Evolutionary conservation across 352 stramenopile genomes (phyloP).

Genomic region (Phytophthora megakarya): DNA sequence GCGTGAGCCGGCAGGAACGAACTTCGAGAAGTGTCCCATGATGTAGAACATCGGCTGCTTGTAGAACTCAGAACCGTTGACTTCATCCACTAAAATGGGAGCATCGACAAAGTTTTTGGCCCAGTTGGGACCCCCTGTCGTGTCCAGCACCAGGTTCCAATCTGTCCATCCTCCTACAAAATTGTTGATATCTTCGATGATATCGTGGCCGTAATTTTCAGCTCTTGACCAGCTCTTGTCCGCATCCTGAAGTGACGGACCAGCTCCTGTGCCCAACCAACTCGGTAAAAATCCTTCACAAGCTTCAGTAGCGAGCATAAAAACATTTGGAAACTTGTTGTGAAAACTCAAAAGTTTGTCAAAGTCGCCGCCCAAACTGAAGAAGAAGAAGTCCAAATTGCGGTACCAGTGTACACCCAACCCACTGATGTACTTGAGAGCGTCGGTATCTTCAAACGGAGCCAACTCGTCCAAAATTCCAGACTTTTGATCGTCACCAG

Average conservation of each 20-base stretch:
- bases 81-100: constrained; percentile 56
- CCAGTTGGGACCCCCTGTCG: constrained; percentile 73
- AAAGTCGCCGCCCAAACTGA: constrained; percentile 50
- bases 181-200: constrained; percentile 82
- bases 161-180: constrained; percentile 75
- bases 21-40: constrained; percentile 65
- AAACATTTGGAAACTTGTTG: constrained; percentile 63
- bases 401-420: constrained; percentile 90
- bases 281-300: constrained; percentile 70
- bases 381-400: constrained; percentile 58
- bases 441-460: constrained; percentile 49
- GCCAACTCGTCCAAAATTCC: constrained; percentile 46
- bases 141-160: constrained; percentile 83
- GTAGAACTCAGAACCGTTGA: constrained; percentile 49
- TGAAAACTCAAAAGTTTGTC: constrained; percentile 57
- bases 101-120: constrained; percentile 67
- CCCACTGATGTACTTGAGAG: constrained; percentile 78
- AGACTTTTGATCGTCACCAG: constrained; percentile 85
- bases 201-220: constrained; percentile 79
- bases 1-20: constrained; percentile 50
- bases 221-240: constrained; percentile 64
- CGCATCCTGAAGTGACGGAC: constrained; percentile 46
- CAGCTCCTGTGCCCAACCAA: constrained; percentile 46
- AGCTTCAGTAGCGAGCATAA: constrained; percentile 84
- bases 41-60: constrained; percentile 71